Evolutionary conservation across 495 filamentous ascomycete species (phyloP).

Genomic region (Darksidea phi): DNA sequence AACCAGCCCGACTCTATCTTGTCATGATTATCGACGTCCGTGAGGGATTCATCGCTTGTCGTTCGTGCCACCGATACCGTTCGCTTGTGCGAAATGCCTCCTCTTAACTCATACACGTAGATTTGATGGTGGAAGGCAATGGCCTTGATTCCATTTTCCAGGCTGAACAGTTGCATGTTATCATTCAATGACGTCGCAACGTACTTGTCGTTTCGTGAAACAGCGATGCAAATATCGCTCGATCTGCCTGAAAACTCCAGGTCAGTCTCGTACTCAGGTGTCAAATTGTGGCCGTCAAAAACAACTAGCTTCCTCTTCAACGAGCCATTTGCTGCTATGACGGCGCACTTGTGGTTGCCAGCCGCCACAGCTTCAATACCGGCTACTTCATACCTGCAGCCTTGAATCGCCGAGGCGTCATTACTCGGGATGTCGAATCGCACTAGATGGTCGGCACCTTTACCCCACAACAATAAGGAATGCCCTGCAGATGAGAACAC

Average conservation of each 20-base stretch:
- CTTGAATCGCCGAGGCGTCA: constrained; percentile 27
- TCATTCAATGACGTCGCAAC: constrained; percentile 28
- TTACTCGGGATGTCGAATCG: constrained; percentile 35
- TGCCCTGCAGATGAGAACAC: constrained; percentile 31
- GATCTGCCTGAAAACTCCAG: constrained; percentile 17
- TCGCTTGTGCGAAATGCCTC: constrained; percentile 22
- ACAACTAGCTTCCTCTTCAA: constrained; percentile 17
- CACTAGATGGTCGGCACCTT: constrained; percentile 20
- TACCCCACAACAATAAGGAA: constrained; percentile 29
- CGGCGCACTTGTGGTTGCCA: constrained; percentile 31
- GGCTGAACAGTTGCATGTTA: constrained; percentile 23
- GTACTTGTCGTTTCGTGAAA: constrained; percentile 30
- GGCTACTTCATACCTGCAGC: constrained; percentile 29
- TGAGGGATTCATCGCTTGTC: constrained; percentile 8
- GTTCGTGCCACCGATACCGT: constrained; percentile 18
- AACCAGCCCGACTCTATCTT: constrained; percentile 31
- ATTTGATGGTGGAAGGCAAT: constrained; percentile 35
- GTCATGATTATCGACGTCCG: neutral
- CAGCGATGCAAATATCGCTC: constrained; percentile 19
- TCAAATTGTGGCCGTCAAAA: constrained; percentile 23
- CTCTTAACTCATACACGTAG: constrained; percentile 26
- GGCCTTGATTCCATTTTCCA: constrained; percentile 20
- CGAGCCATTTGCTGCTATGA: constrained; percentile 13
- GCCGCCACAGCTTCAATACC: constrained; percentile 27
- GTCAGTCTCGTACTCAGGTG: constrained; percentile 16